Conservation (phyloP, 2,329 filamentous ascomycete genomes). For the Pseudophaeomoniella oleicola region DNA sequence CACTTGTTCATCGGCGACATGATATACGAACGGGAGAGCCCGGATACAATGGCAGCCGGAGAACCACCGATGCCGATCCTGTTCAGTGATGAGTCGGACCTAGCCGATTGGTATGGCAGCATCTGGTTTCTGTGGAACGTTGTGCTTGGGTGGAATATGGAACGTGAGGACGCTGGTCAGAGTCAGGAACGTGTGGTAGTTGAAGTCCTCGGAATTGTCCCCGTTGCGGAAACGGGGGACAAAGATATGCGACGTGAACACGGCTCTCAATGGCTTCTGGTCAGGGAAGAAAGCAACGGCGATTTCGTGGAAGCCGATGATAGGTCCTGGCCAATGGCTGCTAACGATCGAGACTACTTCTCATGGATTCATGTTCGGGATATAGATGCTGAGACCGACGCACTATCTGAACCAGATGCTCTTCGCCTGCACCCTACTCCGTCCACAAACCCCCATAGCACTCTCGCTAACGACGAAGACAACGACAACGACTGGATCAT, state of each 20-base stretch:
- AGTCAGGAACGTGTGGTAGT: neutral
- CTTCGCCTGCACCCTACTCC: no score
- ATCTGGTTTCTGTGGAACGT: slow-evolving; percentile 6
- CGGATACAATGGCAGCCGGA: slow-evolving; percentile 2
- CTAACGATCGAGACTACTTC: no score
- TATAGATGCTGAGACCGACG: neutral
- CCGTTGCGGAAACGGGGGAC: neutral
- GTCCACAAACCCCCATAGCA: neutral
- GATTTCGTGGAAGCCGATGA: neutral
- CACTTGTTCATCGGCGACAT: slow-evolving; percentile 10
- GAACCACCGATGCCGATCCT: slow-evolving; percentile 11
- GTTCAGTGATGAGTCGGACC: slow-evolving; percentile 6
- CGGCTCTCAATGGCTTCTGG: neutral
- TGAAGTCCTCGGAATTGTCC: neutral
- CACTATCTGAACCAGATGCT: neutral
- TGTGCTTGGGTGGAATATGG: slow-evolving; percentile 5
- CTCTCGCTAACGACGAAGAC: neutral
- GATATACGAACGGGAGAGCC: slow-evolving; percentile 9
- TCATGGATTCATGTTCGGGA: no score
- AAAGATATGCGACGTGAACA: neutral
- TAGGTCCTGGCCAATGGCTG: no score
- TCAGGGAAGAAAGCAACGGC: neutral
- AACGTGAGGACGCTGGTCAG: neutral
- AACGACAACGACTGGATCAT: slow-evolving; percentile 2
- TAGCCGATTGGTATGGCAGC: slow-evolving; percentile 6